Percentiles rank a stretch among this genome's conserved stretches.
Conservation (phyloP, 352 stramenopile species). For the Globisporangium perplexum region DNA sequence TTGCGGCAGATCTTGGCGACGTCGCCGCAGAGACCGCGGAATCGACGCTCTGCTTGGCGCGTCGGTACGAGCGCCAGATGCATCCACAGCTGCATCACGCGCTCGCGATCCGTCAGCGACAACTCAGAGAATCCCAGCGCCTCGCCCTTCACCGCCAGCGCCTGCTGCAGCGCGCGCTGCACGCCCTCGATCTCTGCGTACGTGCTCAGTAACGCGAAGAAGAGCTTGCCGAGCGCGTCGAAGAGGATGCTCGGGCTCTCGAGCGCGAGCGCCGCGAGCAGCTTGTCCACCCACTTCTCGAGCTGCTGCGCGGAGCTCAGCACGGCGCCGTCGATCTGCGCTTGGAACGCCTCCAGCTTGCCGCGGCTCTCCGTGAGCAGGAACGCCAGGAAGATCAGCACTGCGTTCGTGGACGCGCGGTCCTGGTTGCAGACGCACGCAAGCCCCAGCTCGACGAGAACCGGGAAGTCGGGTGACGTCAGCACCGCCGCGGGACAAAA, state of each 20-base stretch:
- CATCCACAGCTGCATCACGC: slow-evolving; percentile 52
- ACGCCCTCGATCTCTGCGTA: slow-evolving; percentile 33
- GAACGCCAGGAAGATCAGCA: slow-evolving; percentile 62
- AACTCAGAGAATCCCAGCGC: slow-evolving; percentile 33
- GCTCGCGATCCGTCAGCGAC: slow-evolving; percentile 35
- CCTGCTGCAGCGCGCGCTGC: slow-evolving; percentile 22
- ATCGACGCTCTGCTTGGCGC: slow-evolving; percentile 45
- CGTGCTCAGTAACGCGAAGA: slow-evolving; percentile 42
- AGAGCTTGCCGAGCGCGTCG: slow-evolving; percentile 41
- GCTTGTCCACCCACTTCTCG: slow-evolving; percentile 41
- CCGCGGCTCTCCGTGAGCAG: slow-evolving; percentile 48
- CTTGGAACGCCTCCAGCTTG: slow-evolving; percentile 35
- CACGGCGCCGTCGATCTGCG: slow-evolving; percentile 39
- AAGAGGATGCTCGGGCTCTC: slow-evolving; percentile 57
- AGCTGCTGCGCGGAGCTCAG: slow-evolving; percentile 23
- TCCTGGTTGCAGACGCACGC: slow-evolving; percentile 65
- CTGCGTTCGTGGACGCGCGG: slow-evolving; percentile 52
- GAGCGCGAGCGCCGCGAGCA: slow-evolving; percentile 39
- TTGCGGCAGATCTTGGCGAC: slow-evolving; percentile 77
- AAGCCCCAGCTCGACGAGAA: slow-evolving; percentile 53
- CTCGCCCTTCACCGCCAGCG: slow-evolving; percentile 27
- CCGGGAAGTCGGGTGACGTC: slow-evolving; percentile 42
- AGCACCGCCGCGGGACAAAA: slow-evolving; percentile 66
- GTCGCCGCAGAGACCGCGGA: slow-evolving; percentile 51
- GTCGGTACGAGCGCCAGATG: slow-evolving; percentile 44